Percentiles rank a stretch among this genome's conserved stretches.
Conservation (phyloP, 2,329 filamentous ascomycete genomes). For the Fusarium mundagurra region DNA sequence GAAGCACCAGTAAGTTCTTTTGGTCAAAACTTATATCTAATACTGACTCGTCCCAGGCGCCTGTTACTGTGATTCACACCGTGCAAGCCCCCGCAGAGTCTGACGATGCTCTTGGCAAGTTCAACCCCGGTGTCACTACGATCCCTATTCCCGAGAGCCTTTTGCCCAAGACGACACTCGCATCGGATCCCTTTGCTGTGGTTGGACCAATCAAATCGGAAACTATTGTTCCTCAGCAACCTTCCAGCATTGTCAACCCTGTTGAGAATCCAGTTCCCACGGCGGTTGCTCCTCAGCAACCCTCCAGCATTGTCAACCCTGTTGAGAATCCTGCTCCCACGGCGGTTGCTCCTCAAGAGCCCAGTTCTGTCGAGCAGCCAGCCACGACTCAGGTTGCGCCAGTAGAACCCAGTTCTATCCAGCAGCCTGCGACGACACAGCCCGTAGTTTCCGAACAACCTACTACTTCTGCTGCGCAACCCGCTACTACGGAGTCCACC, state of each 20-base stretch:
- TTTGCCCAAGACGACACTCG: conserved; percentile 45
- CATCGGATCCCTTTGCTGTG: conserved; percentile 26
- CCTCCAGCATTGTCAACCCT: not conserved
- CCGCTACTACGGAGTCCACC: not conserved
- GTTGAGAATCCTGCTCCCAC: not conserved
- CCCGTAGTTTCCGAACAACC: not conserved
- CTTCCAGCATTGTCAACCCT: not conserved
- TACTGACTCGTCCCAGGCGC: conserved; percentile 16
- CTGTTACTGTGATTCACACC: conserved; percentile 35
- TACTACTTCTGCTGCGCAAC: not conserved
- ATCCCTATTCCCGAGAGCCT: conserved; percentile 42
- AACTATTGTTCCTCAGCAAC: not conserved
- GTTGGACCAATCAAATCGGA: not conserved
- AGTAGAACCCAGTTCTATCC: not conserved
- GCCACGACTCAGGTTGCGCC: not conserved
- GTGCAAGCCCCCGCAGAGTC: conserved; percentile 19
- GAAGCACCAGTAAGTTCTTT: conserved; percentile 29
- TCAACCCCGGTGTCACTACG: conserved; percentile 43
- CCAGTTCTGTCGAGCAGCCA: not conserved
- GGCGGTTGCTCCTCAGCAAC: not conserved
- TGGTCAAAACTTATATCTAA: not conserved
- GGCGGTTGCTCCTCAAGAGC: not conserved
- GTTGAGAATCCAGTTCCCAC: not conserved
- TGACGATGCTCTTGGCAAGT: conserved; percentile 2
- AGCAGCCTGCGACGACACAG: not conserved